Conservation (phyloP, 2,329 filamentous ascomycete genomes). For the Fusarium sp. region DNA sequence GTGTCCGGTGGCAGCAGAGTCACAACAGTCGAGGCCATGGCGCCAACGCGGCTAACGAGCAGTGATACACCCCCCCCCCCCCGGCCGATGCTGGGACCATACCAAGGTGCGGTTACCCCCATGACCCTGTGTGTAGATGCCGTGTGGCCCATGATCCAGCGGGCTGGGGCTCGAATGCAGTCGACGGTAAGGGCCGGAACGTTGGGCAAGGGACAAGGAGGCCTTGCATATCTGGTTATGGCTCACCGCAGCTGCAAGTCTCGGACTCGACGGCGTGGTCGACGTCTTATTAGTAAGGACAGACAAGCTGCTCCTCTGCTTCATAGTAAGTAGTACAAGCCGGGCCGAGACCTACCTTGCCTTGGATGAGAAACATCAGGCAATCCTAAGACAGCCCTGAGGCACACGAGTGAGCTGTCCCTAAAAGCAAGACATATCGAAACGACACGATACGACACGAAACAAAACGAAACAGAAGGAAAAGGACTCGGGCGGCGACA, state of each 20-base stretch:
- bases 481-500: neutral
- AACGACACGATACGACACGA: conserved; percentile 10
- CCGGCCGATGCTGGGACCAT: neutral
- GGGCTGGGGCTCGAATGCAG: neutral
- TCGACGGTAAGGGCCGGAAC: neutral
- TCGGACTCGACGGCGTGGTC: conserved; percentile 28
- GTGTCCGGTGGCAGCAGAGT: neutral
- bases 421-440: neutral
- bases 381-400: neutral
- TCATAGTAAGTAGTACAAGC: conserved; percentile 16
- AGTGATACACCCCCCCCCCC: conserved; percentile 11
- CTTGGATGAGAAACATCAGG: conserved; percentile 8
- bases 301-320: neutral
- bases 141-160: conserved; percentile 6
- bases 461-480: neutral
- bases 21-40: neutral
- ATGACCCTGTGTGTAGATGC: conserved; percentile 10
- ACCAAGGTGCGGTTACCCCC: conserved; percentile 11
- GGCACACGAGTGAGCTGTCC: neutral
- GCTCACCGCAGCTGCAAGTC: conserved; percentile 33
- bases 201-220: conserved; percentile 17
- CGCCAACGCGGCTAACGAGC: neutral
- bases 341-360: conserved; percentile 4
- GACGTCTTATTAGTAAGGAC: conserved; percentile 11
- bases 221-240: conserved; percentile 16